A percentile compares a stretch with the other conserved stretches of the same genome.
phyloP scores from a whole-genome alignment of 306 rosid genomes.

The Trichosanthes truncata region DNA sequence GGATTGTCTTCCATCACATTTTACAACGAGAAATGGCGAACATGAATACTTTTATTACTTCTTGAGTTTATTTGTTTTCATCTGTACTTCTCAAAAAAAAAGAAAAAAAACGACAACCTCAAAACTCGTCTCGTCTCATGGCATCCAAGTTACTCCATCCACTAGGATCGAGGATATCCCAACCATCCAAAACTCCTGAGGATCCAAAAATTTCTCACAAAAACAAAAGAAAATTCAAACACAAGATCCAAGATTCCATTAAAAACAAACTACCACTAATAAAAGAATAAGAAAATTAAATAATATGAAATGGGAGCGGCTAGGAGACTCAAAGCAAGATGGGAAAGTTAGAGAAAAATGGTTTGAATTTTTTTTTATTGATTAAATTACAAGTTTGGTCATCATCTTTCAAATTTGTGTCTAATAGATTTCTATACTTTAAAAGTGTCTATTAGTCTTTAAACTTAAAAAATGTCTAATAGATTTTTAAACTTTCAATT shows the following conservation, averaged over 20 bases:
- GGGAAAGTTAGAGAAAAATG: background rate
- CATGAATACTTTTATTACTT: no score
- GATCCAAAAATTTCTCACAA: background rate
- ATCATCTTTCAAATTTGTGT: background rate
- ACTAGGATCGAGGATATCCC: background rate
- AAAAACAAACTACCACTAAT: background rate
- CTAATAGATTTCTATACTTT: no score
- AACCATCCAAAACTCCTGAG: background rate
- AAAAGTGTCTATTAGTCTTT: no score
- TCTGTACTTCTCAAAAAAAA: no score
- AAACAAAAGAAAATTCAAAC: background rate
- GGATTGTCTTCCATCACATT: no score
- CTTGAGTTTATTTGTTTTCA: no score
- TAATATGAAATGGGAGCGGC: background rate
- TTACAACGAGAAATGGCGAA: no score
- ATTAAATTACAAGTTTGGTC: background rate
- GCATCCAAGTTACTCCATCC: background rate
- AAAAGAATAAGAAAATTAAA: background rate
- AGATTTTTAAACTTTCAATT: no score
- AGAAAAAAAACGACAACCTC: background rate
- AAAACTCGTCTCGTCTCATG: background rate
- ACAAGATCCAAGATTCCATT: background rate
- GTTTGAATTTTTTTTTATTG: background rate
- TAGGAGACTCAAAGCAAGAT: background rate
- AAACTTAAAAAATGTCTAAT: no score